Conservation (phyloP, 352 stramenopile species). For the Globisporangium splendens region DNA sequence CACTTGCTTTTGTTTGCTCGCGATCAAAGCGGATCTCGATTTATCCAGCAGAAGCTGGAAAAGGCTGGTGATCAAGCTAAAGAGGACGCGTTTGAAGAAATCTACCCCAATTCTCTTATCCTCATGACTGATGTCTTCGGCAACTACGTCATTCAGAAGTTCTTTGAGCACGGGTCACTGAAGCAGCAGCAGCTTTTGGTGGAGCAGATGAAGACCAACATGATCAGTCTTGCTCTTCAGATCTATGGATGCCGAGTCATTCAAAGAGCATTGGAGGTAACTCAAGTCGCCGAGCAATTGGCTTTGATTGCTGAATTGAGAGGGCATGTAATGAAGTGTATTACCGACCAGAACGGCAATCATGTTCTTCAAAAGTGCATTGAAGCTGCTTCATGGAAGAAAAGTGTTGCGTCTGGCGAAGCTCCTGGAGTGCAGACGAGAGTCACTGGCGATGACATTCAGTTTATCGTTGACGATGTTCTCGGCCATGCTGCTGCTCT, state of each 20-base stretch:
- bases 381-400: conserved; percentile 78
- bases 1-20: conserved; percentile 85
- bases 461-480: conserved; percentile 98
- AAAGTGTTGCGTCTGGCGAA: conserved; percentile 19
- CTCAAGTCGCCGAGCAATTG: conserved; percentile 68
- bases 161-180: conserved; percentile 92
- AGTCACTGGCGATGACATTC: conserved; percentile 87
- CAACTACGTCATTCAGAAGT: conserved; percentile 99
- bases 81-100: conserved; percentile 75
- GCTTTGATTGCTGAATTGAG: conserved; percentile 74
- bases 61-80: conserved; percentile 73
- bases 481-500: conserved; percentile 88
- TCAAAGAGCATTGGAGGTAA: conserved; percentile 90
- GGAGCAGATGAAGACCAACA: conserved; percentile 89
- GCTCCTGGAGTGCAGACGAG: conserved; percentile 16
- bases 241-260: conserved; percentile 97
- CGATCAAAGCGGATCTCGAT: conserved; percentile 81
- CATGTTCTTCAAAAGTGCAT: conserved; percentile 99
- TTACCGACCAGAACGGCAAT: conserved; percentile 98
- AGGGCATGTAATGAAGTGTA: conserved; percentile 88
- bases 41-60: conserved; percentile 89
- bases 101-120: conserved; percentile 71
- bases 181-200: conserved; percentile 87
- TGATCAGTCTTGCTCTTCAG: conserved; percentile 94
- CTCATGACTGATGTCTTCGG: conserved; percentile 96